A percentile compares a stretch with the other conserved stretches of the same genome.
These are phyloP conservation scores for Salpingoeca rosetta DNA, from an alignment of 78 protist species.

Conservation along the genomic window DNA sequence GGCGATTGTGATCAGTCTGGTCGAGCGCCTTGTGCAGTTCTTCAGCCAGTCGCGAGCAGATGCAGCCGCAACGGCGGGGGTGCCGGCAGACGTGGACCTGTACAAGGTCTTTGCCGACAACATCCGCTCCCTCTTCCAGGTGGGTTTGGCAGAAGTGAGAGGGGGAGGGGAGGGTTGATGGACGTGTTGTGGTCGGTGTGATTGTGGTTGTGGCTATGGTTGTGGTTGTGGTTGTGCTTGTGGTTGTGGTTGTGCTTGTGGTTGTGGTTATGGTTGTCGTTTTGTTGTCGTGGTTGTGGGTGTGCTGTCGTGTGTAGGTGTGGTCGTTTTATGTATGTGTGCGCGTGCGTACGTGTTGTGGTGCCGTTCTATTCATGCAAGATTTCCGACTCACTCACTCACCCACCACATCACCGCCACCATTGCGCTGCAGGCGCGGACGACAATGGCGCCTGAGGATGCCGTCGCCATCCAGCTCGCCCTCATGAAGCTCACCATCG, in stretches of 20 bases:
- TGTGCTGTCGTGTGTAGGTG: too few relatives aligned
- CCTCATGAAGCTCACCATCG: constrained; percentile 64
- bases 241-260: too few relatives aligned
- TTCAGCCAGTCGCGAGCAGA: constrained; percentile 30
- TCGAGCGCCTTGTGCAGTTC: constrained; percentile 70
- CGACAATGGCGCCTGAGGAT: constrained; percentile 49
- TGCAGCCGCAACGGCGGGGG: constrained; percentile 21
- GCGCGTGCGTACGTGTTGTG: neutral
- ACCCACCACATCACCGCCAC: too few relatives aligned
- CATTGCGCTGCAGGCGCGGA: constrained; percentile 22
- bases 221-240: too few relatives aligned
- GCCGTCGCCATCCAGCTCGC: constrained; percentile 51
- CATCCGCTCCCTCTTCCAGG: constrained; percentile 34
- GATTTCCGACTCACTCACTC: too few relatives aligned
- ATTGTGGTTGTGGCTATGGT: too few relatives aligned
- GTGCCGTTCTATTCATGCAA: neutral
- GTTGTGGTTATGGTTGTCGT: too few relatives aligned
- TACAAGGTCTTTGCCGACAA: constrained; percentile 56
- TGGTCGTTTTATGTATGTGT: neutral
- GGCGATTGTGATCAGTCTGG: constrained; percentile 58
- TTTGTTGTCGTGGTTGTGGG: too few relatives aligned
- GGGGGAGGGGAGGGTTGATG: too few relatives aligned
- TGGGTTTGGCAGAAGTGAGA: too few relatives aligned
- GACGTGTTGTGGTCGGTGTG: too few relatives aligned
- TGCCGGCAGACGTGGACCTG: constrained; percentile 49